Base-by-base conservation (phyloP, 768 basidiomycete genomes). In the Tulasnella sp. region DNA sequence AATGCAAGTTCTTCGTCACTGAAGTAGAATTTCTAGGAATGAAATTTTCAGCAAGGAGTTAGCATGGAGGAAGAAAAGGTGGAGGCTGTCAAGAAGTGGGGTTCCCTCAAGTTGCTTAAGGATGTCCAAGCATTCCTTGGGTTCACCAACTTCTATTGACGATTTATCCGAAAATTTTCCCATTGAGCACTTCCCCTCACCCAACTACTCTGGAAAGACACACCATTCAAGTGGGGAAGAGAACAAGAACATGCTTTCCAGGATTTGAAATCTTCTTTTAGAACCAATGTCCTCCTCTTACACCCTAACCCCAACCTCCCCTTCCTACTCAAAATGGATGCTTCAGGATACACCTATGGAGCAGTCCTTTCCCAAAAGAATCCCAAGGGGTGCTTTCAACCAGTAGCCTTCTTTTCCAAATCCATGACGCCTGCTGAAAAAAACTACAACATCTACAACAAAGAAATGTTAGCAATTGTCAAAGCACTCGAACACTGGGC, bases 401-500 rank as follows among this genome's bases (percentile, higher is more conserved):
- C 43, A 4, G 35, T 52, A 15, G 43, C 55, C 11, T 57, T 48
- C 46, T 31, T 46, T 15, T 57, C 55, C 2, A 57, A 57, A n/a
- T 57, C 55, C 1, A 29, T 57, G 29, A 19, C 29, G 4, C 27
- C 55, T 2, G 3, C 55, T 9, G 43, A 57, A 49, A n/a, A 6
- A 15, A 62, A 49, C 21, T 62, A 69, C 59, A 57, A 62, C 27
- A 63, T 67, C 14, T 58, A 65, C 54, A 66, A 69, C 46, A 68
- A 68, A 56, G 69, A 69, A 51, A 40, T 69, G 11, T 57, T 68
- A 7, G 67, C 69, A 9, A 65, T 69, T 31, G 23, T 60, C 21
- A 3, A 32, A 6, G 21, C 52, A 17, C 41, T 58, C n/a, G 29
- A 57, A 46, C 25, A 40, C 7, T 55, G 53, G 53, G 12, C n/a